Evolutionary conservation across 2,329 filamentous ascomycete genomes (phyloP), one percentile per base, ranked within the genome.

Genomic region (Colletotrichum sp.): DNA sequence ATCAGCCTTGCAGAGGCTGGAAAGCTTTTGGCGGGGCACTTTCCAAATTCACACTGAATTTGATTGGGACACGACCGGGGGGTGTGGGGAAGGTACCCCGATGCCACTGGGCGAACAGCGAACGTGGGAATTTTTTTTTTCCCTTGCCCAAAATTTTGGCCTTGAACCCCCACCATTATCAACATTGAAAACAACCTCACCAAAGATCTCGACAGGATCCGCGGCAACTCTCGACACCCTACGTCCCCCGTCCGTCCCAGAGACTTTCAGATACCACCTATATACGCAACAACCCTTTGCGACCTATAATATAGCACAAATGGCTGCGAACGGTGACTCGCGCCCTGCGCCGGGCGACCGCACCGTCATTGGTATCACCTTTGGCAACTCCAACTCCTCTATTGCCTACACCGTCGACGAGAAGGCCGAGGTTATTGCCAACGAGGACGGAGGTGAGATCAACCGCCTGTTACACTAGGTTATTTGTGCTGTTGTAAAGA

Each of bases 351-450:
- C 92, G 68, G 87, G 86, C 80, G 89, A 93, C 80, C 90, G 92
- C 81, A 89, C 90, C 82, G 95, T 94, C 84, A 99, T 99, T 87
- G 97, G 97, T 85, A 96, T 99, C 84, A 95, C 96, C 80, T 98
- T 99, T 90, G 97, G 97, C 87, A 99, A 99, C 90, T 96, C 96
- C 77, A 98, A 98, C 93, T 98, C 95, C 89, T 98, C 96, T 77
- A 98, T 99, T 87, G 96, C 96, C 81, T 96, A 93, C 85, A 98
- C 96, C 63, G 92, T 93, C 77, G 96, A 99, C 83, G 96, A 98
- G 86, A 98, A 98, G 90, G 94, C 96, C 79, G 95, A 98, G 85
- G 96, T 99, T 78, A 99, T 99, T 87, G 97, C 97, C 83, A 99
- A 99, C 88, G 97, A 99, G 89, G 97, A 99, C 84, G 97, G 97